Evolutionary conservation across 257 asterid species (phyloP), one percentile per base, ranked within the genome.

Genomic region (Perilla frutescens): DNA sequence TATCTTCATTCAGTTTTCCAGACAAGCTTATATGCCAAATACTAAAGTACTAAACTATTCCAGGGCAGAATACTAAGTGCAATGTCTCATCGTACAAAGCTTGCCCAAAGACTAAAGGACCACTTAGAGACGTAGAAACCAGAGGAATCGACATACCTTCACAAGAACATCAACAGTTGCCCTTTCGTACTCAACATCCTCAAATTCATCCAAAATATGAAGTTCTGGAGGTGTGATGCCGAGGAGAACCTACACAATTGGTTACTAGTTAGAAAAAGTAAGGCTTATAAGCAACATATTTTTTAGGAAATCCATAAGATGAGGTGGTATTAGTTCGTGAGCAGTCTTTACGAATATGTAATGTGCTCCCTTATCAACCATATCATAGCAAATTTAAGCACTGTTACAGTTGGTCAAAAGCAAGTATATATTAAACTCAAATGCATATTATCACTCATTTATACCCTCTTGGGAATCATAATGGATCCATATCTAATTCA

Each of bases 171-270:
- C 82, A 26, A 89, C 89, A 61, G 77, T 80, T 72, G 66, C 80
- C 85, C 92, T 89, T 73, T 87, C 97, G 72, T 93, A 93, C 84
- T 93, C 97, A 12, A 81, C 75, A 59, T 89, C 98, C 80, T 90
- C 98, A 74, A 93, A 93, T 43, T 66, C 76, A 84, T 93, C 97
- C 76, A 93, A 76, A 61, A 93, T 90, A 77, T 78, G 83, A 68
- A 93, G 85, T 77, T 93, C 98, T 15, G 81, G 84, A 49, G 87
- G 82, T 58, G 93, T 93, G 80, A 93, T 80, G 62, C 85, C 97
- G 5, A 66, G 47, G 36, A 93, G 93, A 76, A 89, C 91, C 98
- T 92, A 84, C 68, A 60, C 68, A 50, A 71, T 59, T 76, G 39
- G 20, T 45, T 56, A 71, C 50, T n/a, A 54, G 47, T 73, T 63